Conservation (phyloP, 305 asterid species). For the Solanum hybrid region DNA sequence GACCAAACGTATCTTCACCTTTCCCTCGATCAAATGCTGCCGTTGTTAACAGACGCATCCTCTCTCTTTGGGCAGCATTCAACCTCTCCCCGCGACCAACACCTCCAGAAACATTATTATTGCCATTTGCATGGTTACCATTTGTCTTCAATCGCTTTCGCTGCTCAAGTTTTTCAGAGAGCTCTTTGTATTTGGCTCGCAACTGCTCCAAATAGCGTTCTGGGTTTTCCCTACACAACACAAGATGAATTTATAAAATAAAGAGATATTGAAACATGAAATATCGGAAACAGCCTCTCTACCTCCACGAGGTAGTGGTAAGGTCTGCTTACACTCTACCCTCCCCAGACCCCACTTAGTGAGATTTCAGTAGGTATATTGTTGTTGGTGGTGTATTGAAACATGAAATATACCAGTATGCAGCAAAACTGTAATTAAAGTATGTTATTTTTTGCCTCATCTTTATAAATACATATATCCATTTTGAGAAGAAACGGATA, state of each 20-base stretch:
- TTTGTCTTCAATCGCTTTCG: conserved; percentile 72
- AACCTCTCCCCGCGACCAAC: conserved; percentile 97
- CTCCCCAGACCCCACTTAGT: neutral
- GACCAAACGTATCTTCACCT: conserved; percentile 96
- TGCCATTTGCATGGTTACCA: conserved; percentile 67
- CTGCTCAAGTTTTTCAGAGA: conserved; percentile 77
- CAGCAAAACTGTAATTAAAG: neutral
- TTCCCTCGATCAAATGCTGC: conserved; percentile 98
- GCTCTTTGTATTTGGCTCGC: conserved; percentile 65
- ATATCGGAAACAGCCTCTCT: neutral
- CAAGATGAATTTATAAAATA: conserved; percentile 3
- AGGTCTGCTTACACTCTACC: neutral
- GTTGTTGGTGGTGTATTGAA: neutral
- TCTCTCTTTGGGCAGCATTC: conserved; percentile 81
- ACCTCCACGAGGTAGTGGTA: neutral
- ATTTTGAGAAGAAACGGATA: neutral
- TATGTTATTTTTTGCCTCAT: neutral
- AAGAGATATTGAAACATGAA: neutral
- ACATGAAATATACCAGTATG: neutral
- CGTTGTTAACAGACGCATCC: conserved; percentile 93
- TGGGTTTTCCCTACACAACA: conserved; percentile 63
- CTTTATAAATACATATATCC: neutral
- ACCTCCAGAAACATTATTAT: conserved; percentile 67
- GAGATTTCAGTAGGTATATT: neutral
- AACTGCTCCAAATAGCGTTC: conserved; percentile 79